Conservation (phyloP, 1,284 basidiomycete species). For the Heliocybe sulcata region DNA sequence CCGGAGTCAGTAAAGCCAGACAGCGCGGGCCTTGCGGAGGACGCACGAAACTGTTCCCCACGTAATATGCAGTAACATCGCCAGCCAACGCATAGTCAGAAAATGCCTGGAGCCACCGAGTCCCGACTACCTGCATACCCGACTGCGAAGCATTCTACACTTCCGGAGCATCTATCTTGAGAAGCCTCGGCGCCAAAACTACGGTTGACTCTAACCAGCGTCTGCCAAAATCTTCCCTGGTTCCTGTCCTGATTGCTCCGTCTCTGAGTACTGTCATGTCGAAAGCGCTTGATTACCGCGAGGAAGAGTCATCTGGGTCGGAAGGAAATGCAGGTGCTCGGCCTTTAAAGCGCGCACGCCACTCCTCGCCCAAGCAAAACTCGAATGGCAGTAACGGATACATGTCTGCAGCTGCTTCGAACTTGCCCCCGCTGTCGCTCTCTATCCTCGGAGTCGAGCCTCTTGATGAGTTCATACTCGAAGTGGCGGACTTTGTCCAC, state of each 20-base stretch:
- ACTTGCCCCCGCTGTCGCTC: slow-evolving; percentile 67
- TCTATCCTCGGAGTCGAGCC: slow-evolving; percentile 92
- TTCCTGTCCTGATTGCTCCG: background rate
- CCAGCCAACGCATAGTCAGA: no score
- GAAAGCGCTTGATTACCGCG: background rate
- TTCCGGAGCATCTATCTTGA: background rate
- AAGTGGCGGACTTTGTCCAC: slow-evolving; percentile 88
- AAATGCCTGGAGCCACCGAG: no score
- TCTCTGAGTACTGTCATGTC: background rate
- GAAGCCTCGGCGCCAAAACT: background rate
- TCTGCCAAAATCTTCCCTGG: background rate
- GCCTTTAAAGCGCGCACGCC: background rate
- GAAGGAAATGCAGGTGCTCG: background rate
- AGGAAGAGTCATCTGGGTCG: background rate
- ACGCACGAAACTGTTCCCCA: no score
- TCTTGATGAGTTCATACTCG: slow-evolving; percentile 88
- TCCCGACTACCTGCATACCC: no score
- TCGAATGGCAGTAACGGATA: slow-evolving; percentile 4
- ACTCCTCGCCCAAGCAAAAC: background rate
- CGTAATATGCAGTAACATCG: no score
- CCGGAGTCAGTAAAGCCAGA: no score
- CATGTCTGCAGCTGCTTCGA: background rate
- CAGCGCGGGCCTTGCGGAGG: no score
- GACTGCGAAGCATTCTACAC: no score
- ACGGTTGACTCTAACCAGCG: background rate